A percentile compares a stretch with the other conserved stretches of the same genome.
Conservation (phyloP, 345 rosid genomes). For the Arabidopsis thaliana region DNA sequence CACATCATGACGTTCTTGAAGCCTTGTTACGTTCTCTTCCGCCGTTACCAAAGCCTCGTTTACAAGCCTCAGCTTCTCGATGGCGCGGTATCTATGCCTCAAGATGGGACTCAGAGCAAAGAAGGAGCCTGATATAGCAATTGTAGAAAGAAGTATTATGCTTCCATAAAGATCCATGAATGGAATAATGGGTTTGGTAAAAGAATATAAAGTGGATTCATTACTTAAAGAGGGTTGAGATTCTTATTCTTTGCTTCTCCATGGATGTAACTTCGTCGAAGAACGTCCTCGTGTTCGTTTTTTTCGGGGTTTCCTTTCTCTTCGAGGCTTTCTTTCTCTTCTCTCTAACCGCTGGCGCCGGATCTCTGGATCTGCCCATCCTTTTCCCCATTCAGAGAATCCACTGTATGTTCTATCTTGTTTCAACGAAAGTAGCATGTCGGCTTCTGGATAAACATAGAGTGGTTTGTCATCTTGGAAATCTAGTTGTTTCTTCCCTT, state of each 20-base stretch:
- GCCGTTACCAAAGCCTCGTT: constrained; percentile 58
- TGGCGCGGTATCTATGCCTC: constrained; percentile 49
- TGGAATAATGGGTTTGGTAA: constrained; percentile 10
- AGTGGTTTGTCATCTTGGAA: constrained; percentile 49
- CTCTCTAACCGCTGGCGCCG: constrained; percentile 62
- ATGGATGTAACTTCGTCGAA: constrained; percentile 24
- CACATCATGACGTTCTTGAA: constrained; percentile 64
- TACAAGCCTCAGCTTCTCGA: constrained; percentile 56
- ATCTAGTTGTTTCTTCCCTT: constrained; percentile 61
- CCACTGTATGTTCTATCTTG: constrained; percentile 50
- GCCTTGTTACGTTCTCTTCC: constrained; percentile 55
- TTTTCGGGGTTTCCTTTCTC: constrained; percentile 30
- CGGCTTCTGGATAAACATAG: constrained; percentile 74
- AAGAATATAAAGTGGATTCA: constrained; percentile 32
- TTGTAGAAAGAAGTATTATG: constrained; percentile 42
- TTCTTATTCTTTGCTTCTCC: constrained; percentile 43
- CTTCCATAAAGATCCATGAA: constrained; percentile 45
- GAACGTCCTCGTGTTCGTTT: constrained; percentile 23
- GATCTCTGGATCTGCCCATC: constrained; percentile 94
- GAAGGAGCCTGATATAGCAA: constrained; percentile 58
- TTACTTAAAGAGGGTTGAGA: constrained; percentile 25
- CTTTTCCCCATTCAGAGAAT: constrained; percentile 80
- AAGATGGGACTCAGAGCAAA: constrained; percentile 44
- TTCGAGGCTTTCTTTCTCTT: constrained; percentile 33
- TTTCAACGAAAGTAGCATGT: constrained; percentile 65